phyloP scores from a whole-genome alignment of 176 grass and related monocot genomes.

The Neostapfia colusana region DNA sequence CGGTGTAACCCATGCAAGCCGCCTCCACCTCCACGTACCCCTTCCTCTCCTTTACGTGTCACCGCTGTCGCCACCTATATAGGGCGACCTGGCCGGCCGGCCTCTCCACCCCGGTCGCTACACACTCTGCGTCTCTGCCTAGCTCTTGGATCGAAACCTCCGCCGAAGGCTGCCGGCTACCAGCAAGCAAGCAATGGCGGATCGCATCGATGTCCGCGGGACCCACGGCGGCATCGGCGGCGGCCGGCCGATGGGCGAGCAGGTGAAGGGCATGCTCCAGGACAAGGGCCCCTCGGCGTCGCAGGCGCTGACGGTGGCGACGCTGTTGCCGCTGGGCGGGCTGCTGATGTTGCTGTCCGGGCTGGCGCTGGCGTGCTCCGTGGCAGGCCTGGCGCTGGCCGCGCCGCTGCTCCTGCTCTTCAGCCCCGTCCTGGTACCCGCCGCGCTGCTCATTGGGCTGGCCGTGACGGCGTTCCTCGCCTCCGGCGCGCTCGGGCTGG shows the following conservation, averaged over 20 bases:
- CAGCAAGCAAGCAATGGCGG: constrained; percentile 37
- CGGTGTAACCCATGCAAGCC: constrained; percentile 56
- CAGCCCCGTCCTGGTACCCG: constrained; percentile 80
- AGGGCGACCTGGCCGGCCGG: not conserved
- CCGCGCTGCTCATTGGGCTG: constrained; percentile 64
- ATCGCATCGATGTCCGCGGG: constrained; percentile 40
- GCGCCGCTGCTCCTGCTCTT: constrained; percentile 84
- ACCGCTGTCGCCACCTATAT: constrained; percentile 51
- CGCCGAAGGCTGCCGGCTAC: not conserved
- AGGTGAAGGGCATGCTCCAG: constrained; percentile 57
- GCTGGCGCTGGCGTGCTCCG: constrained; percentile 54
- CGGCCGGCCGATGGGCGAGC: constrained; percentile 29
- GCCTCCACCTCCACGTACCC: constrained; percentile 54
- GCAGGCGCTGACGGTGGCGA: constrained; percentile 80
- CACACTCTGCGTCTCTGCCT: not conserved
- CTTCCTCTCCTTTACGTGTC: constrained; percentile 55
- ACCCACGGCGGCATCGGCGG: not conserved
- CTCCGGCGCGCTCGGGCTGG: constrained; percentile 73
- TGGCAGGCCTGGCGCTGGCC: constrained; percentile 63
- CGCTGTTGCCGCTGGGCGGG: constrained; percentile 78
- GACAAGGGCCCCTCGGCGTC: constrained; percentile 71
- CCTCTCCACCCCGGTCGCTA: not conserved
- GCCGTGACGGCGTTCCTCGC: constrained; percentile 76
- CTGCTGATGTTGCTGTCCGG: constrained; percentile 70
- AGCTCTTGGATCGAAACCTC: not conserved